These are phyloP conservation scores for Sherardia arvensis DNA, from an alignment of 257 asterid genomes.

Conservation along the genomic window DNA sequence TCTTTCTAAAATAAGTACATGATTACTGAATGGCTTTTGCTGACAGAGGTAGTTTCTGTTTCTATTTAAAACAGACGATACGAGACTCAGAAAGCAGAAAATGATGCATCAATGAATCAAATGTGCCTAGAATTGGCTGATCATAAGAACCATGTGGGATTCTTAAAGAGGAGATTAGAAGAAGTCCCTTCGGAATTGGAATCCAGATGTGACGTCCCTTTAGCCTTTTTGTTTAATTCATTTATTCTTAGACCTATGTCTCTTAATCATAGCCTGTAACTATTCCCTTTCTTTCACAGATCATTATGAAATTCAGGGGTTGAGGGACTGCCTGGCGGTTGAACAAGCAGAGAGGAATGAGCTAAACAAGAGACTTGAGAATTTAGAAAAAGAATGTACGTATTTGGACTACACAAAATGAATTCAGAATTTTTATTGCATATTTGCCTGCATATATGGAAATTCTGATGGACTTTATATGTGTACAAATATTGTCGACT, in stretches of 20 bases:
- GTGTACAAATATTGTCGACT: not conserved
- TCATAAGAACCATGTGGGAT: slow-evolving; percentile 24
- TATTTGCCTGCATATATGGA: not conserved
- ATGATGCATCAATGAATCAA: slow-evolving; percentile 18
- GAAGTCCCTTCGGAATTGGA: slow-evolving; percentile 27
- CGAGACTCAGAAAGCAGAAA: slow-evolving; percentile 18
- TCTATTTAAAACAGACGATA: slow-evolving; percentile 15
- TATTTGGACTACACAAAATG: not conserved
- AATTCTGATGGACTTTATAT: not conserved
- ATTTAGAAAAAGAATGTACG: slow-evolving; percentile 36
- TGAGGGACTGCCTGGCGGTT: slow-evolving; percentile 33
- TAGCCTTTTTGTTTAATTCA: slow-evolving; percentile 1
- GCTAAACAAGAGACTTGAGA: slow-evolving; percentile 25
- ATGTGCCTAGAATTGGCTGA: slow-evolving; percentile 22
- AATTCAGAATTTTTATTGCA: not conserved
- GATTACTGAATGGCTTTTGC: not conserved
- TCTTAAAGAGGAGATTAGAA: slow-evolving; percentile 19
- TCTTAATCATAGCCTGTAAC: not conserved
- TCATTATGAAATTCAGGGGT: slow-evolving; percentile 32
- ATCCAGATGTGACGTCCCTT: slow-evolving; percentile 22
- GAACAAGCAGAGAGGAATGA: slow-evolving; percentile 35
- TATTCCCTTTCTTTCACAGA: slow-evolving; percentile 15
- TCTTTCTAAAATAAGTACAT: not conserved
- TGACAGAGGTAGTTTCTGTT: slow-evolving; percentile 4
- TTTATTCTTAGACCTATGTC: not conserved